These are phyloP conservation scores for Colletotrichum kahawae DNA, from an alignment of 2,329 filamentous ascomycete species.

Conservation along the genomic window DNA sequence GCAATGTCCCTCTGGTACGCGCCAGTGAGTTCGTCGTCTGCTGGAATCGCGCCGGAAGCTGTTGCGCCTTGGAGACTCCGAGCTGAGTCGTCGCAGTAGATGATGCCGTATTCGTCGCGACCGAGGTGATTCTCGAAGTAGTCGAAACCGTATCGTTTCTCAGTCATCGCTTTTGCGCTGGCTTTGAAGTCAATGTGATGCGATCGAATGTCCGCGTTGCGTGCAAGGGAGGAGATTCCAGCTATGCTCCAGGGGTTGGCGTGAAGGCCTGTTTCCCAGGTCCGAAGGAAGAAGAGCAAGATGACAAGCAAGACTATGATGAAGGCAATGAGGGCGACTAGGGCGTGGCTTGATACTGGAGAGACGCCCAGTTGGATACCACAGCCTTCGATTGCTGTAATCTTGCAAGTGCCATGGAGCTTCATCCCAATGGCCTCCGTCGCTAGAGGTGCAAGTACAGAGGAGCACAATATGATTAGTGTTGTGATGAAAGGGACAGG, in stretches of 20 bases:
- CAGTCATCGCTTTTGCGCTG: conserved; percentile 25
- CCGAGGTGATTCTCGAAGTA: conserved; percentile 29
- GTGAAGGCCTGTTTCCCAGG: conserved; percentile 42
- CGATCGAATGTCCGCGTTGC: conserved; percentile 32
- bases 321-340: conserved; percentile 34
- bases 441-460: conserved; percentile 42
- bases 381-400: conserved; percentile 33
- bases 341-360: conserved; percentile 31
- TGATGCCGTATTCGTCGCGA: conserved; percentile 35
- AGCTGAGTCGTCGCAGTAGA: conserved; percentile 31
- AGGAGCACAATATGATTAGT: conserved; percentile 36
- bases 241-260: conserved; percentile 46
- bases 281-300: conserved; percentile 31
- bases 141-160: conserved; percentile 32
- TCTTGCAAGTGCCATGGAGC: conserved; percentile 38
- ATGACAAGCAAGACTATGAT: conserved; percentile 34
- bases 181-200: conserved; percentile 23
- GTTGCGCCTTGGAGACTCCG: conserved; percentile 13
- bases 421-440: conserved; percentile 44
- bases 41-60: background rate
- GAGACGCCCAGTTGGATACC: conserved; percentile 39
- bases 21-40: background rate
- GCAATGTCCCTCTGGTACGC: background rate
- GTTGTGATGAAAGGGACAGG: conserved; percentile 42
- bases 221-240: conserved; percentile 38